Base-by-base conservation (phyloP, 768 basidiomycete species). In the Udeniomyces megalosporus region DNA sequence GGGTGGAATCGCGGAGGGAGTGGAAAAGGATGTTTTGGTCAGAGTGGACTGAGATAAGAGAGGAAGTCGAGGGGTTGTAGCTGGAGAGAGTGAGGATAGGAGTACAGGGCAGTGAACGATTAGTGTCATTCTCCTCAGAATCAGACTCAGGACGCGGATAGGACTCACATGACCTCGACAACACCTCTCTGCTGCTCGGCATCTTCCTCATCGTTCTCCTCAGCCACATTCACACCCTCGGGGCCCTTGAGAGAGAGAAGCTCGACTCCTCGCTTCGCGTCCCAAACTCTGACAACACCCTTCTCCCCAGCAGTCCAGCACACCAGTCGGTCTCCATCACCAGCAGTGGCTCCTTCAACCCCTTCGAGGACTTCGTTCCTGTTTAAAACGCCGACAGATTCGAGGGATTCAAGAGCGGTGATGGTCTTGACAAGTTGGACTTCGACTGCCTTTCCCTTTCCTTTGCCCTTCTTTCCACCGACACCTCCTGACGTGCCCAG, bases 1-100 rank as follows among this genome's bases (percentile, higher is more conserved):
- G 75, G 10, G 79, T 75, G 34, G 78, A 79, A 1, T 81, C 80
- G n/a, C 77, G 72, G 8, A 93, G 76, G 2, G 88, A 90, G 73
- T 91, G 83, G 75, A 89, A 89, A 51, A 91, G 78, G 68, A 99
- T 92, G 68, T 97, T 99, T 74, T 97, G 95, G 73, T 99, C 93
- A 26, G 88, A 90, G 71, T 93, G 92, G 17, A 91, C 77, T 17
- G 90, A 87, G 24, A 90, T 78, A 15, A 97, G 73, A 1, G 80
- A 80, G 10, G 83, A 82, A 10, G 75, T 77, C 2, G 78, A 73
- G 0, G 82, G 80, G 51, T 86, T 74, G 73, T 89, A 88, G 50
- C 91, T 93, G 59, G 4, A 24, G 22, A n/a, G 7, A 14, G 51
- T 8, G 31, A 15, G 15, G 15, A 5, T 6, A 15, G 46, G 17